Evolutionary conservation across 2,329 filamentous ascomycete genomes (phyloP).

Genomic region (Sporothrix pallida): DNA sequence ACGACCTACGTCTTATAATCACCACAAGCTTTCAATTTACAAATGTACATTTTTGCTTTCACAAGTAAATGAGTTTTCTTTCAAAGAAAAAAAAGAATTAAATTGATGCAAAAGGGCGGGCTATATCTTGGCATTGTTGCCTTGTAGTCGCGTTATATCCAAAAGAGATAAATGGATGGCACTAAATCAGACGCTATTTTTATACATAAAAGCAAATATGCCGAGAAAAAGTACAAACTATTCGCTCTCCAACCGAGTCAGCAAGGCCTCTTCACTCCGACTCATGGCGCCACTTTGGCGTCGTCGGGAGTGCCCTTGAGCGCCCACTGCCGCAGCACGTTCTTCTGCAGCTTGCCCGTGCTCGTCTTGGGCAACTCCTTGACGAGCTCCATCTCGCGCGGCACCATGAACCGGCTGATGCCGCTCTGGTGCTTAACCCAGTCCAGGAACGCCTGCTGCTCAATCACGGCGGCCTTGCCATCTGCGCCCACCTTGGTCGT

Average conservation of each 20-base stretch:
- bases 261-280: background rate
- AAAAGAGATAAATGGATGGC: background rate
- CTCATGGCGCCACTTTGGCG: background rate
- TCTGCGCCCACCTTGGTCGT: constrained; percentile 65
- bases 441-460: constrained; percentile 72
- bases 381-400: constrained; percentile 76
- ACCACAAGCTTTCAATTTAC: background rate
- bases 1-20: background rate
- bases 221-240: background rate
- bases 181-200: background rate
- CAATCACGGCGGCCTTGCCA: constrained; percentile 45
- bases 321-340: constrained; percentile 85
- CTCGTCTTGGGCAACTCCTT: constrained; percentile 91
- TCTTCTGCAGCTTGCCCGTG: constrained; percentile 97
- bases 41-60: background rate
- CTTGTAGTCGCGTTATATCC: background rate
- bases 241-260: too few species aligned
- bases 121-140: background rate
- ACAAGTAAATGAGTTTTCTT: background rate
- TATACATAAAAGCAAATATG: background rate
- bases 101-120: background rate
- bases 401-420: constrained; percentile 92
- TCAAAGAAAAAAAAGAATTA: background rate
- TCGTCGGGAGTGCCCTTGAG: constrained; percentile 35
- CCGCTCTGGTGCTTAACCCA: constrained; percentile 83